Evolutionary conservation across 495 filamentous ascomycete genomes (phyloP).

Genomic region (Aspergillus olivimuriae): DNA sequence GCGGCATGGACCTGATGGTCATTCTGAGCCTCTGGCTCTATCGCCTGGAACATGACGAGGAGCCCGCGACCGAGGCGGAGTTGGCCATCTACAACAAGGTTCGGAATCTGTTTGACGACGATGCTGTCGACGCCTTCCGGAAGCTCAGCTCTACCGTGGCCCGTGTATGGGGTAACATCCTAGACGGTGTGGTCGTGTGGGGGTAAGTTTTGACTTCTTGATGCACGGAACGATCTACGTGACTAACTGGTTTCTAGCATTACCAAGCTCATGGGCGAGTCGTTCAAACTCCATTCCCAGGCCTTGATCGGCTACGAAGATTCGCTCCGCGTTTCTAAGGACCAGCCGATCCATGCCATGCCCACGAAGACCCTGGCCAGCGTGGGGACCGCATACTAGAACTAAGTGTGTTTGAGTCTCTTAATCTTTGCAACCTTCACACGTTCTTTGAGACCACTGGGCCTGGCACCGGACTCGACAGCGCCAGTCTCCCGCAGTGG

Average conservation of each 20-base stretch:
- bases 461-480: not conserved
- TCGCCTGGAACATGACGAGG: constrained; percentile 97
- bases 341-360: constrained; percentile 42
- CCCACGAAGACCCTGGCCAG: constrained; percentile 41
- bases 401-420: constrained; percentile 2
- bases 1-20: constrained; percentile 96
- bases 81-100: constrained; percentile 93
- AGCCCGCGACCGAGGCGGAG: constrained; percentile 87
- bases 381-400: constrained; percentile 43
- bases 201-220: constrained; percentile 54
- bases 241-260: constrained; percentile 64
- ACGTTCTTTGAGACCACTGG: not conserved
- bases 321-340: constrained; percentile 44
- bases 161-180: constrained; percentile 93
- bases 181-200: constrained; percentile 98
- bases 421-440: constrained; percentile 1
- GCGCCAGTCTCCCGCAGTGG: not conserved
- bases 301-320: constrained; percentile 92
- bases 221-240: not conserved
- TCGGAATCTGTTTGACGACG: constrained; percentile 85
- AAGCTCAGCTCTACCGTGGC: constrained; percentile 92
- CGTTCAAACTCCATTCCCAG: constrained; percentile 94
- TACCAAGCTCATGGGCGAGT: constrained; percentile 95
- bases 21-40: constrained; percentile 98
- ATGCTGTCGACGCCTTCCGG: constrained; percentile 70